Percentiles rank a stretch among this genome's conserved stretches.
Conservation (phyloP, 768 basidiomycete genomes). For the Tephrocybe sp. region DNA sequence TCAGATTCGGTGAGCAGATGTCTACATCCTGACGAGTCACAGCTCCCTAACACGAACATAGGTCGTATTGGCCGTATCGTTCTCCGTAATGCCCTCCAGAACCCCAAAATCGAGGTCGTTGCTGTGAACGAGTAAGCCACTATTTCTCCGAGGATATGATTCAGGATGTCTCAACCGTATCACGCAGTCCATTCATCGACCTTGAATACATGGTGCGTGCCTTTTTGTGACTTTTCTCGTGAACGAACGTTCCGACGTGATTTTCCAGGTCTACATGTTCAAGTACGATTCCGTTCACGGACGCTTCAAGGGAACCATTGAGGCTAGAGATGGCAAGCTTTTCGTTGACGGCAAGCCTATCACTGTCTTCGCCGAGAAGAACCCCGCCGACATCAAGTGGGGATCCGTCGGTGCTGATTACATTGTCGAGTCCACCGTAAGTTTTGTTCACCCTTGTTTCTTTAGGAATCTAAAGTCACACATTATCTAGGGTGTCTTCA, state of each 20-base stretch:
- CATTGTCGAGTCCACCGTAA: slow-evolving; percentile 92
- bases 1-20: slow-evolving; percentile 68
- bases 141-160: not conserved
- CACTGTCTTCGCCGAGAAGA: slow-evolving; percentile 78
- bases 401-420: slow-evolving; percentile 79
- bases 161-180: slow-evolving; percentile 5
- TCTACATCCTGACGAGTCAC: not conserved
- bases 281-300: slow-evolving; percentile 95
- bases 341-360: slow-evolving; percentile 77
- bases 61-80: slow-evolving; percentile 99
- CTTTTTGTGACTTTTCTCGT: not conserved
- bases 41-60: slow-evolving; percentile 27
- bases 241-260: not conserved
- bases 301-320: slow-evolving; percentile 83
- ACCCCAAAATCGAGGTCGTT: slow-evolving; percentile 76
- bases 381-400: slow-evolving; percentile 88
- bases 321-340: slow-evolving; percentile 87
- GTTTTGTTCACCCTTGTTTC: slow-evolving; percentile 20
- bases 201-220: slow-evolving; percentile 87
- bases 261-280: slow-evolving; percentile 94
- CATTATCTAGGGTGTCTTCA: slow-evolving; percentile 85
- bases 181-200: slow-evolving; percentile 88
- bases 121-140: slow-evolving; percentile 87
- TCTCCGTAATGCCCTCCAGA: slow-evolving; percentile 85
- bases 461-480: not conserved